Base-by-base conservation (phyloP, 2,329 filamentous ascomycete genomes). In the Claviceps maximensis region DNA sequence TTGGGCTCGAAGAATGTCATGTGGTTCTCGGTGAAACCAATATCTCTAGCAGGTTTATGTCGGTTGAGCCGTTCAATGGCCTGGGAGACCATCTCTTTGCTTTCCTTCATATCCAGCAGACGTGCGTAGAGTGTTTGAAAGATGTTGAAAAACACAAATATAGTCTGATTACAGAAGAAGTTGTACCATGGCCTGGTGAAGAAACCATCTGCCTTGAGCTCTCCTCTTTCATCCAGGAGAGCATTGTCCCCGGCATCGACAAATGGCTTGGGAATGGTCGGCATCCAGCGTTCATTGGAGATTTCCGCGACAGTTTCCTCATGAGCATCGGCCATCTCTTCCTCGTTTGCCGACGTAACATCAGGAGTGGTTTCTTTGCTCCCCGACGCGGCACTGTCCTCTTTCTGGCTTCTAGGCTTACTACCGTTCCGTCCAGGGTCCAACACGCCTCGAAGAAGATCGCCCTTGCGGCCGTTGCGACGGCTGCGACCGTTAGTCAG, bases 61-160 rank as follows among this genome's bases (percentile, higher is more conserved):
- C 82, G 77, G 63, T 82, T 84, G 46, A 88, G 82, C 21, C 88
- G 84, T 27, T 77, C 74, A 41, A 96, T 84, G 61, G 88, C 84
- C 59, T 83, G 79, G 48, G 80, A 75, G 10, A 94, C 90, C 46
- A 83, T 79, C 3, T 79, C 76, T 61, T 87, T 86, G 63, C 84
- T 84, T 54, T 84, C 76, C 72, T 97, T 97, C 67, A 97, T 82
- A 56, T 86, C 86, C 57, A 85, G 75, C 15, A 98, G 76, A 42
- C 93, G 83, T 62, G 83, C 81, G 69, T 95, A 97, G 5, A 98
- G 74, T n/a, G 86, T 86, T 64, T 95, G 83, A 66, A 98, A 93
- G 56, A 95, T 84, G 60, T 86, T 87, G 73, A 98, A 86, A 75
- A 98, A 97, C 69, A 93, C 90, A 65, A 89, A 95, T 55, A 98